A percentile compares a stretch with the other conserved stretches of the same genome.
phyloP scores from a whole-genome alignment of 805 yeast genomes.

The Starmerella scarabaei region DNA sequence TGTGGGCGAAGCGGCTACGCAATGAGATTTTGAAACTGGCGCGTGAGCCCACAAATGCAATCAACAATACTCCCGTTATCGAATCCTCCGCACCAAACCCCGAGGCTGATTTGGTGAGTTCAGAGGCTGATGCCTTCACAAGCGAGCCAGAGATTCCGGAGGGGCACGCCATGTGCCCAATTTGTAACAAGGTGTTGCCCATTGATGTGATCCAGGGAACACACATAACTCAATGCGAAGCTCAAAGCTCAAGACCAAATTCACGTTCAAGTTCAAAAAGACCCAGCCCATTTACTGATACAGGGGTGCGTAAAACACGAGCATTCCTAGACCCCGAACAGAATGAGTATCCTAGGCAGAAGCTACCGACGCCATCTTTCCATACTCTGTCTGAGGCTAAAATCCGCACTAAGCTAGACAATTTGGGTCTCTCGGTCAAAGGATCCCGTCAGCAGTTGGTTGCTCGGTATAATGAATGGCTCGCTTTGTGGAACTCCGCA shows the following conservation, averaged over 20 bases:
- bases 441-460: constrained; percentile 59
- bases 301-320: constrained; percentile 33
- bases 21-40: constrained; percentile 2
- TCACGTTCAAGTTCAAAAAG: no score
- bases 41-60: background rate
- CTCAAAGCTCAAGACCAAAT: no score
- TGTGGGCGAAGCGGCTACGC: constrained; percentile 27
- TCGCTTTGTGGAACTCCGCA: constrained; percentile 68
- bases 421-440: constrained; percentile 41
- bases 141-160: constrained; percentile 10
- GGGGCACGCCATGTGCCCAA: constrained; percentile 48
- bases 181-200: constrained; percentile 46
- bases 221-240: constrained; percentile 52
- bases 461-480: constrained; percentile 61
- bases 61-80: no score
- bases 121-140: background rate
- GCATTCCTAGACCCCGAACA: background rate
- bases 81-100: no score
- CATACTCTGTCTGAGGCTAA: constrained; percentile 44
- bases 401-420: constrained; percentile 45
- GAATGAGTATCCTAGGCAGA: constrained; percentile 2
- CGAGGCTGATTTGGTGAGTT: background rate
- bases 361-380: constrained; percentile 41
- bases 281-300: constrained; percentile 14
- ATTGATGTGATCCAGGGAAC: constrained; percentile 41